Evolutionary conservation across 352 stramenopile genomes (phyloP).

Genomic region (Lagenidium sp.): DNA sequence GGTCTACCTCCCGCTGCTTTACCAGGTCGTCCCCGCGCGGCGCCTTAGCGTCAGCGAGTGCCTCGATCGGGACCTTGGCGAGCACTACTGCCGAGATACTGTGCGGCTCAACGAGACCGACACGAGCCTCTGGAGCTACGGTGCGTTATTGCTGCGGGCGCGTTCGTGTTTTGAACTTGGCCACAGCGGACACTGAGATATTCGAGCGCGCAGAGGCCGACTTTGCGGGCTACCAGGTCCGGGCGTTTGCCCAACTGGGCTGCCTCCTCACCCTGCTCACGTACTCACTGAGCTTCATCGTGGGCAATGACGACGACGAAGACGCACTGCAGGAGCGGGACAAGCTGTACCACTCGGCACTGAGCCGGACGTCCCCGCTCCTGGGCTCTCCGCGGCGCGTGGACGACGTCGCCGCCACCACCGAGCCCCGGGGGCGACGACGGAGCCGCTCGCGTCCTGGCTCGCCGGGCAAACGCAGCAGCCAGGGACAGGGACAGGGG

Average conservation of each 20-base stretch:
- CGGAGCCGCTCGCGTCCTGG: conserved; percentile 5
- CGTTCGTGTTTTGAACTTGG: neutral
- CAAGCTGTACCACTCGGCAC: conserved; percentile 5
- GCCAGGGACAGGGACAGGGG: no score
- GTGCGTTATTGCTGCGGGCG: conserved; percentile 15
- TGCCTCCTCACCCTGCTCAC: conserved; percentile 43
- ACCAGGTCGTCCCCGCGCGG: conserved; percentile 17
- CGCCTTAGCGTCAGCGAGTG: conserved; percentile 38
- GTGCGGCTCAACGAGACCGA: conserved; percentile 32
- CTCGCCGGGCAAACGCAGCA: conserved; percentile 4
- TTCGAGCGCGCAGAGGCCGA: conserved; percentile 36
- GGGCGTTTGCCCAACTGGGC: conserved; percentile 41
- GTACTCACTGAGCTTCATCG: conserved; percentile 45
- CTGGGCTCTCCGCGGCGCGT: neutral
- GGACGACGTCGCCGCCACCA: neutral
- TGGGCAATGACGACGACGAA: conserved; percentile 31
- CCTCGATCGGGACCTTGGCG: conserved; percentile 21
- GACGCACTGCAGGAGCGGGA: conserved; percentile 18
- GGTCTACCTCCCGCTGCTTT: conserved; percentile 45
- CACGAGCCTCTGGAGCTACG: conserved; percentile 53
- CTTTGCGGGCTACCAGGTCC: conserved; percentile 39
- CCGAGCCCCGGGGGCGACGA: neutral
- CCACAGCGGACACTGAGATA: no score
- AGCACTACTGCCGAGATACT: conserved; percentile 42
- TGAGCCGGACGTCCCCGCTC: conserved; percentile 1